Conservation (phyloP, 1,284 basidiomycete species). For the Prillingera fragicola region DNA sequence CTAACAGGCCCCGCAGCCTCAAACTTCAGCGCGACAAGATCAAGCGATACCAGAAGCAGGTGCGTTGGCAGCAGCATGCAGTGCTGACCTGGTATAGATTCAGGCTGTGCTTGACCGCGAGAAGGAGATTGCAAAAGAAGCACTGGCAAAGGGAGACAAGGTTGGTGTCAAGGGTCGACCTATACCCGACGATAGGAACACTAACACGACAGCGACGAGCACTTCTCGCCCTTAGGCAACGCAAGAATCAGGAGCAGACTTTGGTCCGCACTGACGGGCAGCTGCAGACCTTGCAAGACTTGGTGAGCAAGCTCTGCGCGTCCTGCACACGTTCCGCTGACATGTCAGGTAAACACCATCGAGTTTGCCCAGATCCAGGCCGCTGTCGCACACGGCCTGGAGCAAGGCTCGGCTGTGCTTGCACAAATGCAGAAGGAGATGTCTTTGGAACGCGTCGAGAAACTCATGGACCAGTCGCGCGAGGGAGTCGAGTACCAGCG, state of each 20-base stretch:
- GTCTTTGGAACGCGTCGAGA: constrained; percentile 87
- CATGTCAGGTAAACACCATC: constrained; percentile 76
- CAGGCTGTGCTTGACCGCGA: constrained; percentile 81
- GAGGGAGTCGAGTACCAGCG: constrained; percentile 88
- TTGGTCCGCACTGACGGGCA: constrained; percentile 84
- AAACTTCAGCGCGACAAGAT: constrained; percentile 95
- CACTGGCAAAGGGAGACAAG: constrained; percentile 75
- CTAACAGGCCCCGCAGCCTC: constrained; percentile 56
- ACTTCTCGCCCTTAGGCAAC: constrained; percentile 72
- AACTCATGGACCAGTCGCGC: constrained; percentile 80
- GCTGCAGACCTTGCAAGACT: constrained; percentile 79
- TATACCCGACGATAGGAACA: no score
- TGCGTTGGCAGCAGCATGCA: constrained; percentile 42
- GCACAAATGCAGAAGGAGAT: constrained; percentile 92
- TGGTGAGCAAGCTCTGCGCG: constrained; percentile 58
- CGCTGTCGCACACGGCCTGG: constrained; percentile 83
- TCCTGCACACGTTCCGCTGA: neutral
- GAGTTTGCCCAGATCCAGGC: constrained; percentile 94
- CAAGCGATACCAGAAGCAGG: constrained; percentile 90
- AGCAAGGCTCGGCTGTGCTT: constrained; percentile 88
- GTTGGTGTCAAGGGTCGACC: constrained; percentile 43
- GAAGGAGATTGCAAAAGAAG: constrained; percentile 77
- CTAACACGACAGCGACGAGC: constrained; percentile 56
- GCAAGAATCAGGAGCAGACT: constrained; percentile 89
- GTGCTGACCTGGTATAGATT: constrained; percentile 55